A percentile compares a stretch with the other conserved stretches of the same genome.
Conservation (phyloP, 2,329 filamentous ascomycete genomes). For the Verticillium tricorpus region DNA sequence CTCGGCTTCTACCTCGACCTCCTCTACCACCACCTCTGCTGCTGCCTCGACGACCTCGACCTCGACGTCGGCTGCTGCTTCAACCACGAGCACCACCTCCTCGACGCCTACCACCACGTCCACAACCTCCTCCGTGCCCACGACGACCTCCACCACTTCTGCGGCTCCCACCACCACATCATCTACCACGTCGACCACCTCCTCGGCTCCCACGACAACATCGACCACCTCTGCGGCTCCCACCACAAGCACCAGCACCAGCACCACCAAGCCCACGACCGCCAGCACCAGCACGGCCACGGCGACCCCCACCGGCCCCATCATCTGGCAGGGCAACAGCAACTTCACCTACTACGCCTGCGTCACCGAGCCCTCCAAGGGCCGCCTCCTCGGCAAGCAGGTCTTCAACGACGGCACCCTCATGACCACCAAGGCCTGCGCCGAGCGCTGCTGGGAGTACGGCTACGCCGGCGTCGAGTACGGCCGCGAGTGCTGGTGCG, state of each 20-base stretch:
- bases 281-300: slow-evolving; percentile 7
- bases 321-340: slow-evolving; percentile 24
- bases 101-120: neutral
- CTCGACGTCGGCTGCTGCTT: neutral
- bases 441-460: slow-evolving; percentile 24
- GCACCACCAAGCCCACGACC: neutral
- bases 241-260: neutral
- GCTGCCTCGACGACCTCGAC: neutral
- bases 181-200: neutral
- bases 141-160: neutral
- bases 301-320: slow-evolving; percentile 17
- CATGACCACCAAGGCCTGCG: slow-evolving; percentile 27
- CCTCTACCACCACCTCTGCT: too few species aligned
- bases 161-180: neutral
- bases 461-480: slow-evolving; percentile 33
- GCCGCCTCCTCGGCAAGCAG: slow-evolving; percentile 22
- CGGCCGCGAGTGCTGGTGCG: slow-evolving; percentile 32
- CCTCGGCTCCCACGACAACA: neutral
- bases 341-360: slow-evolving; percentile 32
- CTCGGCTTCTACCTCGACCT: neutral
- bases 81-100: neutral
- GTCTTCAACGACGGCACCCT: slow-evolving; percentile 20
- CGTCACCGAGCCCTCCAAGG: slow-evolving; percentile 22
- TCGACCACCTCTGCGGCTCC: neutral
- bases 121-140: neutral